Evolutionary conservation across 1,284 basidiomycete genomes (phyloP).

Genomic region (Austroboletus novae-zelandiae): DNA sequence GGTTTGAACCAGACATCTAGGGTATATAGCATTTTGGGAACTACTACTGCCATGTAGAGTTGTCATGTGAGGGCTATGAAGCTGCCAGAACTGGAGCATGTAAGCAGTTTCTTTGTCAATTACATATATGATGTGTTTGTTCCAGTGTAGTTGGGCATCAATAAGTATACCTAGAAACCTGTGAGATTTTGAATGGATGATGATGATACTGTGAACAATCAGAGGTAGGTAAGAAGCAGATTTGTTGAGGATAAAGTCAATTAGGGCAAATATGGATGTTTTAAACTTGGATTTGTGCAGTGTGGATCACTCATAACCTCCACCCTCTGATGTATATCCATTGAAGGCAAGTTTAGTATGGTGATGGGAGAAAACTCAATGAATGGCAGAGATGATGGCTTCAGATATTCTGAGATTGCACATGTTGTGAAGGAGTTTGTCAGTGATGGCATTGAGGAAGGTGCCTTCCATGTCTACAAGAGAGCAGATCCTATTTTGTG

Average conservation of each 20-base stretch:
- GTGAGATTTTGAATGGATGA: not conserved
- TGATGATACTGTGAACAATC: too few species aligned
- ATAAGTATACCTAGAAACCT: slow-evolving; percentile 2
- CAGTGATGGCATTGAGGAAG: slow-evolving; percentile 31
- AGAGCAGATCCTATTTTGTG: slow-evolving; percentile 24
- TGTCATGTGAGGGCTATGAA: not conserved
- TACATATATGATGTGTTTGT: not conserved
- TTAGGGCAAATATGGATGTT: not conserved
- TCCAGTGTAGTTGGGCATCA: not conserved
- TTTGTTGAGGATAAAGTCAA: slow-evolving; percentile 6
- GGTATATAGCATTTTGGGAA: slow-evolving; percentile 32
- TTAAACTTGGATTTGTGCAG: not conserved
- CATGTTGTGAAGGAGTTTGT: slow-evolving; percentile 33
- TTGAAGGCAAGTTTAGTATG: slow-evolving; percentile 14
- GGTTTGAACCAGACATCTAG: slow-evolving; percentile 28
- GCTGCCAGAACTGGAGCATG: not conserved
- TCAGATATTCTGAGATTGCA: slow-evolving; percentile 6
- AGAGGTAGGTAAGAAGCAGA: too few species aligned
- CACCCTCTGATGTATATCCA: slow-evolving; percentile 11
- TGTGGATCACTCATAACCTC: not conserved
- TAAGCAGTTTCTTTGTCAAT: slow-evolving; percentile 2
- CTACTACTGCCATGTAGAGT: slow-evolving; percentile 20
- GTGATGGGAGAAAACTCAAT: not conserved
- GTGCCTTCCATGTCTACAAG: slow-evolving; percentile 34
- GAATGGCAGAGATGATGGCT: slow-evolving; percentile 2